Percentiles rank a stretch among this genome's conserved stretches.
phyloP scores from a whole-genome alignment of 2,329 filamentous ascomycete genomes.

The Aquanectria penicillioides region DNA sequence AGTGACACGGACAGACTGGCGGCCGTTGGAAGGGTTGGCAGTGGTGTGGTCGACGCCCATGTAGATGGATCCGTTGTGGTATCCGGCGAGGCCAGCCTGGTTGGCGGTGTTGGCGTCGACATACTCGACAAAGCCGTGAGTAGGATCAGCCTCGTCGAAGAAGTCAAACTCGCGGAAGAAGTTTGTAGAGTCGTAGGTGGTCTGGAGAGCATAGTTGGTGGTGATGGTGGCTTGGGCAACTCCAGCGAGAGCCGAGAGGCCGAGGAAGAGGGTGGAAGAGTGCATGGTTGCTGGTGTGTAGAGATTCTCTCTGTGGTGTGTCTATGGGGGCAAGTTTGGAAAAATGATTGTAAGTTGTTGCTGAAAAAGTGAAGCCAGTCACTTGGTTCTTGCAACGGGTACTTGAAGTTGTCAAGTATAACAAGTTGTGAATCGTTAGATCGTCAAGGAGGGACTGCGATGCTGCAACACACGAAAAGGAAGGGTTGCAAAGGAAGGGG shows the following conservation, averaged over 20 bases:
- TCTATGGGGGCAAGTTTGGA: no score
- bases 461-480: not conserved
- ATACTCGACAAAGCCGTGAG: slow-evolving; percentile 79
- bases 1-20: slow-evolving; percentile 75
- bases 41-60: slow-evolving; percentile 76
- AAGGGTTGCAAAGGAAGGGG: no score
- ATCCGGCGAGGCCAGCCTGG: slow-evolving; percentile 66
- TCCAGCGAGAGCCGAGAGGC: slow-evolving; percentile 43
- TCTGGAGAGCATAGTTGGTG: slow-evolving; percentile 60
- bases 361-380: slow-evolving; percentile 23
- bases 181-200: slow-evolving; percentile 61
- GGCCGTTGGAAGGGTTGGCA: slow-evolving; percentile 65
- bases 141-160: slow-evolving; percentile 71
- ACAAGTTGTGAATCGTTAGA: slow-evolving; percentile 10
- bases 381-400: slow-evolving; percentile 15
- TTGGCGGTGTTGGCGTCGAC: slow-evolving; percentile 68
- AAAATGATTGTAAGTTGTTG: slow-evolving; percentile 7
- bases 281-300: slow-evolving; percentile 37
- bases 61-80: slow-evolving; percentile 65
- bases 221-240: slow-evolving; percentile 39
- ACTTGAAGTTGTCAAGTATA: slow-evolving; percentile 18
- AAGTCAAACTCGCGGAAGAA: slow-evolving; percentile 68
- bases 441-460: slow-evolving; percentile 12
- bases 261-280: slow-evolving; percentile 38
- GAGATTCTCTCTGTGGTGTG: slow-evolving; percentile 14